Evolutionary conservation across 1,284 basidiomycete species (phyloP).

Genomic region (Marasmius sp.): DNA sequence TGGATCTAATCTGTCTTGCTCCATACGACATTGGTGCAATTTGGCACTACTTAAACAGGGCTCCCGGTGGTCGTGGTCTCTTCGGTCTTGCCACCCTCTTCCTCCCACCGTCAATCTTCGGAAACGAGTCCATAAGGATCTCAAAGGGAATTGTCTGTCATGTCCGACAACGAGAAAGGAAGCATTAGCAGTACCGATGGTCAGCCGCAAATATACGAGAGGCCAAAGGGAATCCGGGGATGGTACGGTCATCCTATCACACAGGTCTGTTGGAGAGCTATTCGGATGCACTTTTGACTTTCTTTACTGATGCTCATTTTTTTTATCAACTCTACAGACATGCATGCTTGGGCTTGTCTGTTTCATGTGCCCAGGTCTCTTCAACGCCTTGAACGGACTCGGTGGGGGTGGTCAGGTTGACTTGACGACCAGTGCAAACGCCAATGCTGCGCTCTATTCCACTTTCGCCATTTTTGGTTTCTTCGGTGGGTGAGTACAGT

Average conservation of each 20-base stretch:
- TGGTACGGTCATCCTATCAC: constrained; percentile 49
- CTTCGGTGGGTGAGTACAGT: constrained; percentile 59
- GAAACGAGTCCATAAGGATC: not conserved
- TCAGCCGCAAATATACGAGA: constrained; percentile 25
- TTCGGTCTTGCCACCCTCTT: not conserved
- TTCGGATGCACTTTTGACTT: not conserved
- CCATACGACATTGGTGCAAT: not conserved
- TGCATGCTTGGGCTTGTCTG: constrained; percentile 67
- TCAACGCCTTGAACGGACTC: constrained; percentile 61
- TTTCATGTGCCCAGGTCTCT: constrained; percentile 63
- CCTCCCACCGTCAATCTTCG: not conserved
- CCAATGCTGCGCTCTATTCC: constrained; percentile 65
- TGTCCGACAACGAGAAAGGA: constrained; percentile 23
- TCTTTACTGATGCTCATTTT: not conserved
- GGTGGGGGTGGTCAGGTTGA: constrained; percentile 72
- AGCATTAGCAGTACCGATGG: constrained; percentile 20
- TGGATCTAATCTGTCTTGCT: not conserved
- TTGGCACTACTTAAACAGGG: not conserved
- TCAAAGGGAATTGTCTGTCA: not conserved
- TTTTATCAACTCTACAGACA: constrained; percentile 31
- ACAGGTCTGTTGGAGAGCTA: constrained; percentile 34
- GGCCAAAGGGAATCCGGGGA: constrained; percentile 37
- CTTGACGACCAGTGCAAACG: constrained; percentile 58
- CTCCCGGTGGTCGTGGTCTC: not conserved
- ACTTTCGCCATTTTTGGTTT: constrained; percentile 67